These are phyloP conservation scores for Leonotis leonurus DNA, from an alignment of 257 asterid species.

Conservation along the genomic window DNA sequence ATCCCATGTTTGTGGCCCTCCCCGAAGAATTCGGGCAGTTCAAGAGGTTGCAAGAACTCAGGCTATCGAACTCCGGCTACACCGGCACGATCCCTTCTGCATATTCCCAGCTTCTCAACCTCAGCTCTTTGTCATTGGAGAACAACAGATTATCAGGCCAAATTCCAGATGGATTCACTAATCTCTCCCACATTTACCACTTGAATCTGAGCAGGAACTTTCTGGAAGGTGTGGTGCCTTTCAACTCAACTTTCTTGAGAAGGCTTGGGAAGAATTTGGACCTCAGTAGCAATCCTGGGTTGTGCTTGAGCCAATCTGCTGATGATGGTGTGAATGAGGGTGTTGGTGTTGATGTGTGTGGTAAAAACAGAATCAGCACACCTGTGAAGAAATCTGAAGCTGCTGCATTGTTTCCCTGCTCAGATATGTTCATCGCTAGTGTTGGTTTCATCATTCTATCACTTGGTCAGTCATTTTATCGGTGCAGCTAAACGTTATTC, in stretches of 20 bases:
- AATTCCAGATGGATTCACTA: conserved; percentile 51
- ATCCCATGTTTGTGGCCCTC: conserved; percentile 52
- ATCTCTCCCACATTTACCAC: conserved; percentile 56
- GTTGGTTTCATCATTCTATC: conserved; percentile 18
- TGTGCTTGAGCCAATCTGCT: conserved; percentile 48
- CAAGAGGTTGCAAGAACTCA: conserved; percentile 61
- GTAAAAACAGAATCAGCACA: conserved; percentile 30
- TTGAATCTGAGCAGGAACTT: conserved; percentile 73
- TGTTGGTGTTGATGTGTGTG: conserved; percentile 45
- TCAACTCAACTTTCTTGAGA: conserved; percentile 55
- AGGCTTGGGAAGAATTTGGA: conserved; percentile 77
- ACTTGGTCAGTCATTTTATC: conserved; percentile 17
- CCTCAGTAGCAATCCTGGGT: conserved; percentile 69
- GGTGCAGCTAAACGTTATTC: not conserved
- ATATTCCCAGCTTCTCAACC: conserved; percentile 43
- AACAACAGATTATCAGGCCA: conserved; percentile 55
- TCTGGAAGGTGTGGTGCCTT: conserved; percentile 62
- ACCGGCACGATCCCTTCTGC: conserved; percentile 56
- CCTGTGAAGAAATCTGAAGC: conserved; percentile 45
- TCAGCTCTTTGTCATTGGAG: conserved; percentile 63
- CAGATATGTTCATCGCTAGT: conserved; percentile 17
- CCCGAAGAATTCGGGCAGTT: conserved; percentile 50
- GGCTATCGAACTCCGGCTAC: conserved; percentile 71
- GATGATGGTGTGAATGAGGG: conserved; percentile 9
- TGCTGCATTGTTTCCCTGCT: conserved; percentile 22